A percentile compares a stretch with the other conserved stretches of the same genome.
Conservation (phyloP, 2,329 filamentous ascomycete species). For the Calonectria pauciramosa region DNA sequence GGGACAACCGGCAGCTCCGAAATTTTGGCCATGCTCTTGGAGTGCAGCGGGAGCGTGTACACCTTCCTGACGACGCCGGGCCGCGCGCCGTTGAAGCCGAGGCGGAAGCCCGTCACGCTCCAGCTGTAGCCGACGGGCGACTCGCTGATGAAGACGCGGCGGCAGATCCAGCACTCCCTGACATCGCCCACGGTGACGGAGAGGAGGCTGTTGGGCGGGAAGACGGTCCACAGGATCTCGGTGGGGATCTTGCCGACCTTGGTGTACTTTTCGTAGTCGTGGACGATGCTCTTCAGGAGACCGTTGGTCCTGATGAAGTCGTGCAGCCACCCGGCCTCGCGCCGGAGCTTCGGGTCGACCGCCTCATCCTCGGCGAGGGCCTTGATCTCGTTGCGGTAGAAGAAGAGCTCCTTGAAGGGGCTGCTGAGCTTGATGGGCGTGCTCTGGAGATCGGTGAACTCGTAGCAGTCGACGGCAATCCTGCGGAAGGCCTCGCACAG, state of each 20-base stretch:
- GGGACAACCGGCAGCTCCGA: background rate
- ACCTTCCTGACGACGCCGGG: background rate
- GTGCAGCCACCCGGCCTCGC: background rate
- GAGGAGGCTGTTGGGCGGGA: constrained; percentile 11
- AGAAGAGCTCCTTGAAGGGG: constrained; percentile 21
- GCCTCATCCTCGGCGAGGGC: background rate
- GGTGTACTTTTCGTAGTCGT: background rate
- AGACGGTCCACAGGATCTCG: constrained; percentile 24
- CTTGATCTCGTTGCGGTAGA: constrained; percentile 4
- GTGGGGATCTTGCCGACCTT: constrained; percentile 1
- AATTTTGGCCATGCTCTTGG: background rate
- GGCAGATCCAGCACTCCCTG: constrained; percentile 19
- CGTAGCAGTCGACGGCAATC: background rate
- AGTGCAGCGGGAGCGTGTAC: background rate
- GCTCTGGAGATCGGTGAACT: background rate
- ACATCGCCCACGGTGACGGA: background rate
- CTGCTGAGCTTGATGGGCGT: constrained; percentile 3
- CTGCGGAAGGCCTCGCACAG: constrained; percentile 9
- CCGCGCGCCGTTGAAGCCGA: constrained; percentile 10
- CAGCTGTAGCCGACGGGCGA: background rate
- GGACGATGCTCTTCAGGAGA: background rate
- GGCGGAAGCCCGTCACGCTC: background rate
- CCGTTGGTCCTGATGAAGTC: constrained; percentile 5
- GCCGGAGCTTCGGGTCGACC: background rate
- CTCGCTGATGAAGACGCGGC: background rate